Base-by-base conservation (phyloP, 371 early-diverging fungal genomes). In the Mortierella sp. region DNA sequence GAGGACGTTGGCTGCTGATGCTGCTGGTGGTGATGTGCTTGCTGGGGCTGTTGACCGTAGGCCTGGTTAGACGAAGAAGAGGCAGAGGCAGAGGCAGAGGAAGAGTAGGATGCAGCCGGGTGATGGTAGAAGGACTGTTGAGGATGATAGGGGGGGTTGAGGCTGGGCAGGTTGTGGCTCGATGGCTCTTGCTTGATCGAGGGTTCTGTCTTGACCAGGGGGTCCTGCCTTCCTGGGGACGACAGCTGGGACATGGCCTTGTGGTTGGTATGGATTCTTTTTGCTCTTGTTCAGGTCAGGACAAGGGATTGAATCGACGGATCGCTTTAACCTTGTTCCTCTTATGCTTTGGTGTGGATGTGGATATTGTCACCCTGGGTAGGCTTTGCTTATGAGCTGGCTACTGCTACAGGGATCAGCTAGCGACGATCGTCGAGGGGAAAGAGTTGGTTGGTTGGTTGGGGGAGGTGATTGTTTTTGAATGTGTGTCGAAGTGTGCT, bases 221-320 rank as follows among this genome's bases (percentile, higher is more conserved):
- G 74, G 61, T 79, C 79, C 64, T 73, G 79, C 73, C 73, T 78
- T 66, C 69, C 64, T 34, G 79, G 66, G 24, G 79, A 73, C 48
- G 65, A 37, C 70, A 63, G 66, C 24, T 65, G 79, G 48, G 79
- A 66, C 66, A 67, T 71, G 53, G 67, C 66, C 64, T 66, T 52
- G 68, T 63, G 31, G 64, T 67, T n/a, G 68, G 37, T 64, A 66
- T 70, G 14, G 43, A 43, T 61, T n/a, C n/a, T n/a, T n/a, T n/a
- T n/a, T n/a, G n/a, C n/a, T n/a, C n/a, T n/a, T n/a, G n/a, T n/a
- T n/a, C n/a, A n/a, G n/a, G n/a, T n/a, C n/a, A 50, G 34, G 43
- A 34, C 40, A 4, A 40, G 31, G 24, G 61, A 22, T 29, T 2
- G 26, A 22, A 22, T 40, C 24, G 11, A 43, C 26, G 43, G 37